phyloP scores from a whole-genome alignment of 2,329 filamentous ascomycete genomes.

The Colletotrichum karsti region DNA sequence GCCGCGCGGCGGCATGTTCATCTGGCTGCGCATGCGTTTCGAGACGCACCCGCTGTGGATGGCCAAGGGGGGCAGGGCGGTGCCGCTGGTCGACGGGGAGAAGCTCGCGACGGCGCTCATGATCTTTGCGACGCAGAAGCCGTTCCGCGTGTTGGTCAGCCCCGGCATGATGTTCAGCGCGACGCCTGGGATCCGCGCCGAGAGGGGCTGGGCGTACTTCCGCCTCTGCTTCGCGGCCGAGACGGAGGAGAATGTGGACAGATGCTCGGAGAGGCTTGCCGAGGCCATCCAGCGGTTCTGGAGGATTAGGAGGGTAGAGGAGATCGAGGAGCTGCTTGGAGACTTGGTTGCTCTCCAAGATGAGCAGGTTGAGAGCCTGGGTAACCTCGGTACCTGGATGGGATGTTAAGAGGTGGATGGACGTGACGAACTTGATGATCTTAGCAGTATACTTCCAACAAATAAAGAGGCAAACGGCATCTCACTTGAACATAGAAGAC shows the following conservation, averaged over 20 bases:
- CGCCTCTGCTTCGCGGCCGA: constrained; percentile 88
- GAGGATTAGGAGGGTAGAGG: constrained; percentile 72
- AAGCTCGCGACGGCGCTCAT: constrained; percentile 73
- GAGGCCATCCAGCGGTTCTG: constrained; percentile 80
- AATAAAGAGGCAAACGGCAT: background rate
- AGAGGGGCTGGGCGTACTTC: constrained; percentile 75
- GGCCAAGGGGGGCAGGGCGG: constrained; percentile 36
- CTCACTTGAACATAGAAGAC: background rate
- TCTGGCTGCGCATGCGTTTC: constrained; percentile 81
- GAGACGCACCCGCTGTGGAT: constrained; percentile 75
- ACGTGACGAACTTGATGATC: background rate
- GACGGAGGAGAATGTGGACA: constrained; percentile 72
- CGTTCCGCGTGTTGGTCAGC: constrained; percentile 73
- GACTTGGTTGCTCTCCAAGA: constrained; percentile 36
- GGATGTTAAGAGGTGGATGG: constrained; percentile 1
- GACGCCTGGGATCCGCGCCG: constrained; percentile 63
- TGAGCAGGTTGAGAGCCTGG: constrained; percentile 32
- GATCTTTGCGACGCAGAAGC: constrained; percentile 74
- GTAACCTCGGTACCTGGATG: constrained; percentile 38
- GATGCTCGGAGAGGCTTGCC: constrained; percentile 70
- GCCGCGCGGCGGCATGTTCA: constrained; percentile 90
- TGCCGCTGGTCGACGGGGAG: constrained; percentile 58
- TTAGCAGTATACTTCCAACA: background rate
- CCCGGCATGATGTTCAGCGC: constrained; percentile 81
- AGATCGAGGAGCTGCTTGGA: constrained; percentile 70